Evolutionary conservation across 2,329 filamentous ascomycete species (phyloP).

Genomic region (Penicillium polonicum): DNA sequence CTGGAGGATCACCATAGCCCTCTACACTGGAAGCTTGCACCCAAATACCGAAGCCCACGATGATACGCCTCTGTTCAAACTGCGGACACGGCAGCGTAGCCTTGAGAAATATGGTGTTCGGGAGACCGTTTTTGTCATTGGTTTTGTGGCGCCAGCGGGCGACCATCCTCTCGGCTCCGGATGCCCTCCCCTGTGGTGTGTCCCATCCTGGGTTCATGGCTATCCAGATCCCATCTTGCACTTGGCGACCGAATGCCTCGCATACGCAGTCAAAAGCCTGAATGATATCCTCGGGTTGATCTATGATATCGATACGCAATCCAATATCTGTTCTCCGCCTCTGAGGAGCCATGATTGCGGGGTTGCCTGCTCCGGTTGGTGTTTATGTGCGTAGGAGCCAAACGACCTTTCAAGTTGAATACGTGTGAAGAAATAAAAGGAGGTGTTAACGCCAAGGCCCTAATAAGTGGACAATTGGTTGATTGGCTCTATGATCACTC

Average conservation of each 20-base stretch:
- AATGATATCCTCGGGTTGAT: slow-evolving; percentile 7
- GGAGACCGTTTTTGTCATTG: slow-evolving; percentile 41
- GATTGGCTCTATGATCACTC: not conserved
- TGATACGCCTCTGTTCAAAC: slow-evolving; percentile 8
- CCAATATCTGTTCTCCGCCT: not conserved
- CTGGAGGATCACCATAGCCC: slow-evolving; percentile 48
- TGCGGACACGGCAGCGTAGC: slow-evolving; percentile 45
- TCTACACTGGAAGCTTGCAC: slow-evolving; percentile 51
- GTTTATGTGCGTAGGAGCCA: not conserved
- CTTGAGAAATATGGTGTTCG: slow-evolving; percentile 55
- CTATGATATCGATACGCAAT: slow-evolving; percentile 7
- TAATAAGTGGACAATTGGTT: not conserved
- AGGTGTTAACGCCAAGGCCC: not conserved
- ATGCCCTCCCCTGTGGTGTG: slow-evolving; percentile 45
- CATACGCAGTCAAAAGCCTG: slow-evolving; percentile 8
- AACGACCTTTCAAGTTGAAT: not conserved
- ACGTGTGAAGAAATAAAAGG: not conserved
- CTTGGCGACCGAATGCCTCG: slow-evolving; percentile 51
- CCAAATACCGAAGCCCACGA: slow-evolving; percentile 60
- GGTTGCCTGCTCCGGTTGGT: not conserved
- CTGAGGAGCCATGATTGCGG: not conserved
- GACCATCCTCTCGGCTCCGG: slow-evolving; percentile 40
- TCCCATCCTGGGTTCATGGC: slow-evolving; percentile 57
- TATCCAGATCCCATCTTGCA: slow-evolving; percentile 53
- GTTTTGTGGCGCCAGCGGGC: slow-evolving; percentile 43